Conservation (phyloP, 495 filamentous ascomycete genomes). For the Hyaloscypha variabilis region DNA sequence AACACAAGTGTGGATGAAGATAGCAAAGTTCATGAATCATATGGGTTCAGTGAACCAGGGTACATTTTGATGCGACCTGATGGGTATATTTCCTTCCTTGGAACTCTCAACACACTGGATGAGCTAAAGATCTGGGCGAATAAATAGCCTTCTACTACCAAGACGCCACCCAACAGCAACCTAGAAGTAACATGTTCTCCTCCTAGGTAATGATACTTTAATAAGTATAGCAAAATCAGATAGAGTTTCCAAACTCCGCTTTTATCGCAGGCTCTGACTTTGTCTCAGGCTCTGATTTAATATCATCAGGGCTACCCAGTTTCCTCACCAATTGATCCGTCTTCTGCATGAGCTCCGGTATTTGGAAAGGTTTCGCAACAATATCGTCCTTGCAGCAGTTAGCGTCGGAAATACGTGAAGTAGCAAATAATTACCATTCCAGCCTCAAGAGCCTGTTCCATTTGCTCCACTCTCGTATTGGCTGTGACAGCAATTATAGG, state of each 20-base stretch:
- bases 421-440: slow-evolving; percentile 39
- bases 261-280: no score
- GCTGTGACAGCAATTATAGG: slow-evolving; percentile 83
- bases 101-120: slow-evolving; percentile 32
- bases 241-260: not conserved
- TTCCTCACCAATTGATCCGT: slow-evolving; percentile 17
- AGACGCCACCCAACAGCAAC: not conserved
- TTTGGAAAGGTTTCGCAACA: slow-evolving; percentile 27
- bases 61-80: slow-evolving; percentile 46
- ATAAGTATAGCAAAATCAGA: not conserved
- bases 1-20: slow-evolving; percentile 33
- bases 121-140: slow-evolving; percentile 31
- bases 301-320: not conserved
- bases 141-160: not conserved
- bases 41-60: slow-evolving; percentile 37
- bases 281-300: no score
- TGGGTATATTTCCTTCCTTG: slow-evolving; percentile 42
- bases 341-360: slow-evolving; percentile 25
- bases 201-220: not conserved
- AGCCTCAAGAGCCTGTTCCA: slow-evolving; percentile 51
- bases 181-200: not conserved
- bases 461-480: slow-evolving; percentile 73
- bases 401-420: not conserved
- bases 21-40: slow-evolving; percentile 35
- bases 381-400: slow-evolving; percentile 22